Evolutionary conservation across 805 yeast genomes (phyloP), one percentile per base, ranked within the genome.

Genomic region (Yamadazyma sp.): DNA sequence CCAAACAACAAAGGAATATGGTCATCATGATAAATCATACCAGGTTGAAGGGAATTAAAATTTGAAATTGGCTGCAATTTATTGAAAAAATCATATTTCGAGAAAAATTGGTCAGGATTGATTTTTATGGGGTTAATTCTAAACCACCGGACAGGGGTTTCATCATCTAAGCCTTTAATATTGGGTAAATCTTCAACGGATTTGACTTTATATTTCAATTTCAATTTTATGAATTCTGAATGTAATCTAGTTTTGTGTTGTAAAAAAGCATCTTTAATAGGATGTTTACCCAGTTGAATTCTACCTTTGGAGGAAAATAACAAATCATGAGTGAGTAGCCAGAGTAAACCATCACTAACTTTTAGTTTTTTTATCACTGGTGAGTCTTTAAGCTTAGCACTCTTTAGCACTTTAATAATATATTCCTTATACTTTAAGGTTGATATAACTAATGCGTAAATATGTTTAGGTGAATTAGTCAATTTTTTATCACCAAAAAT

Each of bases 241-340:
- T 78, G 79, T 32, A 91, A 64, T 47, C 98, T 67, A 0, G 95
- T 80, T 56, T 84, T 86, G 55, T 88, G 82, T 40, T 78, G 72
- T 37, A 93, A 62, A 4, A 93, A 69, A 9, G 85, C 82, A 31
- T 85, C 93, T 53, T 93, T 93, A 39, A 87, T 70, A 0, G 91
- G 85, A 42, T 82, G 87, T 50, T 88, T 89, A 5, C 94, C 94
- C 70, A 87, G 82, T 54, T 87, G 94, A 40, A 91, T 82, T 42
- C 96, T 65, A 8, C 94, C 93, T 18, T 78, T 70, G 44, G 78
- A 75, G 5, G 91, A 74, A 38, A 93, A 71, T 5, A 89, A 57
- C 35, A 87, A 65, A 60, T 91, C 98, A 52, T 91, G 95, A 1
- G 82, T 82, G 58, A 91, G 59, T 7, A 91, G 63, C 35, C 80